These are phyloP conservation scores for Colletotrichum liaoningense DNA, from an alignment of 2,329 filamentous ascomycete genomes.

Conservation along the genomic window DNA sequence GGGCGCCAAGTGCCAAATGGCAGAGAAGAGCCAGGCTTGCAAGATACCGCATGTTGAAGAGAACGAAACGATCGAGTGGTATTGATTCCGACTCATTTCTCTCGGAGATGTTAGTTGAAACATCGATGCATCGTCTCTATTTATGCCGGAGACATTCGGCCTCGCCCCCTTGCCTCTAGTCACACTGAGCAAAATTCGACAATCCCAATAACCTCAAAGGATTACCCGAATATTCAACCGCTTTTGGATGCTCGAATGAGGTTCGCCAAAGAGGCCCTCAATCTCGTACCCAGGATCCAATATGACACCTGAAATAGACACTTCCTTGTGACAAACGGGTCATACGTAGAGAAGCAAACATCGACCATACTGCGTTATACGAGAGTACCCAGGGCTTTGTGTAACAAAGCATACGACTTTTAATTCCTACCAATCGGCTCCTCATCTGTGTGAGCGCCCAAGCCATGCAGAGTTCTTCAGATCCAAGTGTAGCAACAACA, in stretches of 20 bases:
- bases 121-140: background rate
- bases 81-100: background rate
- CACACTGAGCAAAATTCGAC: background rate
- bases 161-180: background rate
- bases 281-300: background rate
- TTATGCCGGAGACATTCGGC: background rate
- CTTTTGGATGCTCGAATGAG: background rate
- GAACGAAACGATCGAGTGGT: too few species aligned
- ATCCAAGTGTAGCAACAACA: constrained; percentile 2
- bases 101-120: background rate
- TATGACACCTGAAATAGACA: background rate
- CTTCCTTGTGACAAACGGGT: constrained; percentile 10
- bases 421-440: constrained; percentile 6
- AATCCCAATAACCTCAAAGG: background rate
- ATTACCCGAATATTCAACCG: background rate
- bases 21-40: background rate
- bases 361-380: background rate
- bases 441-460: background rate
- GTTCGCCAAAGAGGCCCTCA: background rate
- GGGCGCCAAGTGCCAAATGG: background rate
- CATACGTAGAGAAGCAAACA: constrained; percentile 18
- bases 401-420: background rate
- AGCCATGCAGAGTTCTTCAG: background rate
- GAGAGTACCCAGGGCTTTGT: constrained; percentile 3
- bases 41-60: constrained; percentile 7